Base-by-base conservation (phyloP, 768 basidiomycete species). In the Cystofilobasidium ferigula region DNA sequence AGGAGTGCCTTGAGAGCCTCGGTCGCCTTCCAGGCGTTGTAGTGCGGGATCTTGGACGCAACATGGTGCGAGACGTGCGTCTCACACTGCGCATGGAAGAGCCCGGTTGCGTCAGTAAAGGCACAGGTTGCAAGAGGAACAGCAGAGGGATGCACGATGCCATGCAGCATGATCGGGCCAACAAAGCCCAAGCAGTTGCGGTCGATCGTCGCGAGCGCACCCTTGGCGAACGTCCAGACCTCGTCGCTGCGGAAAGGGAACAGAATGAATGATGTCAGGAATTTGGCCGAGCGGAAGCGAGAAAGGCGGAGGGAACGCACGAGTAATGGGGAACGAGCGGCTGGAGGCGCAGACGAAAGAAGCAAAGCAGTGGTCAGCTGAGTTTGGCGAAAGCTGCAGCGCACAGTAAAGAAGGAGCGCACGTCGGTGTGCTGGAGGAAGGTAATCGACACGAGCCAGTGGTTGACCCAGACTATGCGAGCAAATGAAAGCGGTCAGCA, bases 391-490 rank as follows among this genome's bases (percentile, higher is more conserved):
- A 12, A 42, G 40, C 4, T 12, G 40, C 13, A 18, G 8, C 8
- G 40, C 4, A 42, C 14, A 18, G 40, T 18, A 42, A 42, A 18
- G 40, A 42, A 36, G 36, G 40, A 14, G 16, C 40, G 40, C 40
- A 42, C 40, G 78, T 97, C 94, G 72, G 94, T 97, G 80, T 99
- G 94, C 79, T 99, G 94, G 59, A 97, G 81, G 86, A 90, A 97
- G 24, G 92, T 95, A 79, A 97, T 95, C 72, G 91, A 73, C 64
- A 97, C 89, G 62, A 97, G 82, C 92, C 92, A 95, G 81, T 91
- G 89, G 80, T 89, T 89, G 62, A 86, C 84, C 85, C 83, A 58
- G 14, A 51, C 28, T 30, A 12, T 10, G 24, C 48, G 45, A 51
- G 9, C 24, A 51, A 51, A 20, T 5, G 5, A 13, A 24, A 51